Evolutionary conservation across 345 rosid genomes (phyloP).

Genomic region (Erysimum cheiranthoides): DNA sequence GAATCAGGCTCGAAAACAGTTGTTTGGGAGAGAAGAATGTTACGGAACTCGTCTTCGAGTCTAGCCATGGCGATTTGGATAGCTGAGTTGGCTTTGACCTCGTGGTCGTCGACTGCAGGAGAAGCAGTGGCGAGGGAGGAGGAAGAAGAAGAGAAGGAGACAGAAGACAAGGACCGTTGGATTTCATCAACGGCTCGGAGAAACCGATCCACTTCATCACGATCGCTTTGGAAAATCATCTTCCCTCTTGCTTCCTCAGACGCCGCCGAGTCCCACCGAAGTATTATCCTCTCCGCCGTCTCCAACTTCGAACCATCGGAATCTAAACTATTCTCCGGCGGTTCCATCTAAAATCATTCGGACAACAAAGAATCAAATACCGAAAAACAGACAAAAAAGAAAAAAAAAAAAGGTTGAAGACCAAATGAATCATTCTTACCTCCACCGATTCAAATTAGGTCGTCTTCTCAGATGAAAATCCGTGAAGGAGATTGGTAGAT

Average conservation of each 20-base stretch:
- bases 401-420: background rate
- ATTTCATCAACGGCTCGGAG: constrained; percentile 87
- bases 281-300: constrained; percentile 77
- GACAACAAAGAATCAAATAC: constrained; percentile 8
- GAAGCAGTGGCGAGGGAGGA: constrained; percentile 37
- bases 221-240: constrained; percentile 88
- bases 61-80: constrained; percentile 99
- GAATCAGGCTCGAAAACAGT: constrained; percentile 65
- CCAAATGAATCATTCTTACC: constrained; percentile 13
- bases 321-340: constrained; percentile 29
- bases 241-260: constrained; percentile 79
- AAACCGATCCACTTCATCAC: constrained; percentile 80
- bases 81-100: constrained; percentile 63
- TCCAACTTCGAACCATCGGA: constrained; percentile 46
- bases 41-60: constrained; percentile 94
- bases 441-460: constrained; percentile 6
- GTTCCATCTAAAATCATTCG: constrained; percentile 36
- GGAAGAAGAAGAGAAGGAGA: constrained; percentile 47
- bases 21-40: constrained; percentile 66
- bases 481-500: constrained; percentile 22
- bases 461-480: constrained; percentile 13
- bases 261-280: constrained; percentile 83
- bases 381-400: background rate
- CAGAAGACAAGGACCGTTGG: constrained; percentile 57
- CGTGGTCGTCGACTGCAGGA: constrained; percentile 36